Percentiles rank a stretch among this genome's conserved stretches.
Conservation (phyloP, 768 basidiomycete genomes). For the Russula emetica region DNA sequence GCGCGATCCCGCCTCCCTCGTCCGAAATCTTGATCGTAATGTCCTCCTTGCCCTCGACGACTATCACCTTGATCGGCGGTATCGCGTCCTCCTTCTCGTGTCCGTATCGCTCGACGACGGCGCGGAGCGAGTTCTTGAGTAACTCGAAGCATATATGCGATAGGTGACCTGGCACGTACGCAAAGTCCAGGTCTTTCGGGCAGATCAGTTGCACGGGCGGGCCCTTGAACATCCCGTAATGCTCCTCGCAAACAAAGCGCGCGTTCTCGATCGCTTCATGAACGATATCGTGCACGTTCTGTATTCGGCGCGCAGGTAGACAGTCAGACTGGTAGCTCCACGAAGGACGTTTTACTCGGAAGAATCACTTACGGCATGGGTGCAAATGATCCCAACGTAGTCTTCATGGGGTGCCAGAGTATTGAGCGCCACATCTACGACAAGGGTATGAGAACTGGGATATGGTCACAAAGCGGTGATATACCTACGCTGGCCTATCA, state of each 20-base stretch:
- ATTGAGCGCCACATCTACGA: conserved; percentile 86
- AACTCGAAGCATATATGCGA: conserved; percentile 97
- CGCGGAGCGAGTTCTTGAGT: conserved; percentile 94
- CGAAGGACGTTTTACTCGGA: not conserved
- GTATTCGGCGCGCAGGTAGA: conserved; percentile 10
- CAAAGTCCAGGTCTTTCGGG: conserved; percentile 76
- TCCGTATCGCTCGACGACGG: conserved; percentile 91
- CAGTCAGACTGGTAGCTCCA: not conserved
- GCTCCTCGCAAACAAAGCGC: conserved; percentile 90
- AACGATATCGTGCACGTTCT: conserved; percentile 97
- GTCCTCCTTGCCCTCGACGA: conserved; percentile 96
- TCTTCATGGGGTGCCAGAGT: conserved; percentile 83
- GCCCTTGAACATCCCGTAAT: conserved; percentile 89
- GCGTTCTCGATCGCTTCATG: conserved; percentile 99
- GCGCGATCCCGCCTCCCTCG: conserved; percentile 91
- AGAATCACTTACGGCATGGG: conserved; percentile 60
- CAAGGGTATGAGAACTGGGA: not conserved
- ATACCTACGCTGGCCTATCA: conserved; percentile 85
- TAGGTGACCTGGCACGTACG: conserved; percentile 95
- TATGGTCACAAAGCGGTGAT: not conserved
- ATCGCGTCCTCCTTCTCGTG: conserved; percentile 71
- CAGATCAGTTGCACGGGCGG: conserved; percentile 97
- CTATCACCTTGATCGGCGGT: conserved; percentile 91
- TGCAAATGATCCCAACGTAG: conserved; percentile 98
- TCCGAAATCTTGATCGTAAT: conserved; percentile 99